phyloP scores from a whole-genome alignment of 2,329 filamentous ascomycete species.

The Ilyonectria mors-panacis region DNA sequence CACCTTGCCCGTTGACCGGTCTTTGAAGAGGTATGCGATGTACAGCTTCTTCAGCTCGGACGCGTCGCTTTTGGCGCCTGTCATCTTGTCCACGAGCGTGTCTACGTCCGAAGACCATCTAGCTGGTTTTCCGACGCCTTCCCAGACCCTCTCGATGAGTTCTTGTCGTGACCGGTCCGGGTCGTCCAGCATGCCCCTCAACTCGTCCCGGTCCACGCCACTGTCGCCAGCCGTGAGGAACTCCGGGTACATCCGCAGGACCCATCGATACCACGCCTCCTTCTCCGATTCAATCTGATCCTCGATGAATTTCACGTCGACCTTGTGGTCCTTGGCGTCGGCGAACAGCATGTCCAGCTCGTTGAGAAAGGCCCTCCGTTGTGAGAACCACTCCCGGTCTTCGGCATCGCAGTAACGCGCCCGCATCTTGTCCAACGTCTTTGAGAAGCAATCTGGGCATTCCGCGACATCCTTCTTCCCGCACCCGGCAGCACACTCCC shows the following conservation, averaged over 20 bases:
- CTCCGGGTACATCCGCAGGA: constrained; percentile 56
- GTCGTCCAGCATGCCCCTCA: constrained; percentile 55
- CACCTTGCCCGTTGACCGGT: constrained; percentile 51
- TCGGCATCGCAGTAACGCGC: constrained; percentile 53
- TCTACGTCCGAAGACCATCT: constrained; percentile 53
- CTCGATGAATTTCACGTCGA: constrained; percentile 63
- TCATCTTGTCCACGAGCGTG: constrained; percentile 53
- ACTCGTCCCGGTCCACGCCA: constrained; percentile 50
- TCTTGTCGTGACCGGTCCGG: constrained; percentile 56
- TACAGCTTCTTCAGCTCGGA: constrained; percentile 57
- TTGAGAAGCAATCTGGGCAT: constrained; percentile 64
- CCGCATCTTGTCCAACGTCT: constrained; percentile 63
- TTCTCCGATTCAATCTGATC: constrained; percentile 66
- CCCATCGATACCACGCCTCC: constrained; percentile 67
- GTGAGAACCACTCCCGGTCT: constrained; percentile 67
- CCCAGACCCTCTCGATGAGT: constrained; percentile 55
- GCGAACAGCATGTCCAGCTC: constrained; percentile 66
- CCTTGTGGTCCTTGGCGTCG: constrained; percentile 60
- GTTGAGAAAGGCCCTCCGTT: constrained; percentile 63
- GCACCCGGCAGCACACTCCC: constrained; percentile 60
- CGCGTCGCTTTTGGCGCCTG: constrained; percentile 49
- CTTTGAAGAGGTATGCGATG: constrained; percentile 59
- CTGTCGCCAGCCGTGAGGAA: constrained; percentile 54
- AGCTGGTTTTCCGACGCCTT: constrained; percentile 53
- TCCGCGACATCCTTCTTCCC: constrained; percentile 59